These are phyloP conservation scores for Lagenaria siceraria DNA, from an alignment of 306 rosid species.

Conservation along the genomic window DNA sequence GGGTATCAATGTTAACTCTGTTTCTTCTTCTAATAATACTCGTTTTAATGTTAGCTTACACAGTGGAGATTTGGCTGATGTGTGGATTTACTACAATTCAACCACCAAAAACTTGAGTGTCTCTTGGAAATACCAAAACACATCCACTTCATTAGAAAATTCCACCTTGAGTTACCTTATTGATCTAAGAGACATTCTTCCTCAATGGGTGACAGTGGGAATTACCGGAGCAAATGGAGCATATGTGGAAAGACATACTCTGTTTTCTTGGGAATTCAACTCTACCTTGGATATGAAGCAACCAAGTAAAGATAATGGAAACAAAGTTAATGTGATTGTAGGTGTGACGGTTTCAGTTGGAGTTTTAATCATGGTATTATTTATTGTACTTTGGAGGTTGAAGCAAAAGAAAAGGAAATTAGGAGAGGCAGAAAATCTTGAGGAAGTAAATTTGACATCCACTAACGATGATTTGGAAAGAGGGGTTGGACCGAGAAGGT, in stretches of 20 bases:
- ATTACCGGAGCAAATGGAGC: background rate
- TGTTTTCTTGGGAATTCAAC: slow-evolving; percentile 3
- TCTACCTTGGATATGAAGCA: background rate
- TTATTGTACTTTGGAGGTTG: background rate
- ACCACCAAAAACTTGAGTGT: background rate
- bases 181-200: background rate
- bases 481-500: background rate
- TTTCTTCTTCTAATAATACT: background rate
- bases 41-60: slow-evolving; percentile 7
- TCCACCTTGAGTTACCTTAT: background rate
- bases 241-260: background rate
- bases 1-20: background rate
- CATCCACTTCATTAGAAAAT: background rate
- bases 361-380: background rate
- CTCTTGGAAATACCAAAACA: background rate
- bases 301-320: background rate
- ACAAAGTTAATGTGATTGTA: background rate
- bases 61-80: background rate
- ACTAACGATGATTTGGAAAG: background rate
- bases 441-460: background rate
- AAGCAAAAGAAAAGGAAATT: background rate
- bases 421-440: background rate
- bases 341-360: background rate
- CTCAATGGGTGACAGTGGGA: background rate
- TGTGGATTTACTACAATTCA: background rate